Conservation (phyloP, 2,329 filamentous ascomycete species). For the Neocucurbitaria cava region DNA sequence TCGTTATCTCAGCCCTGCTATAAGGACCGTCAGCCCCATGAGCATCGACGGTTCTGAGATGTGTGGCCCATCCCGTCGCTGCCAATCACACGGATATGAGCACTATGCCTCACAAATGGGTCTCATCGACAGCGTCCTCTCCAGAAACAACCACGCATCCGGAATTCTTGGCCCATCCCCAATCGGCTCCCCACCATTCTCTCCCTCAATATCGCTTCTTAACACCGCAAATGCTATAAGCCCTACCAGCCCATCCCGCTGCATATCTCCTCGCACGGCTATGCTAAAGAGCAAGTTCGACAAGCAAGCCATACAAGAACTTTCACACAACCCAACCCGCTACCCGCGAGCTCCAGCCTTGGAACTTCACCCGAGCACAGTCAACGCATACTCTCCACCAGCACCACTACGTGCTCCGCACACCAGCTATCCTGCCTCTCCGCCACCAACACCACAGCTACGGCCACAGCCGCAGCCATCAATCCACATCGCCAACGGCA, state of each 20-base stretch:
- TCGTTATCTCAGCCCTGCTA: constrained; percentile 13
- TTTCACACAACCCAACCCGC: constrained; percentile 7
- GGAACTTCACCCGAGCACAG: constrained; percentile 2
- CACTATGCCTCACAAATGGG: constrained; percentile 17
- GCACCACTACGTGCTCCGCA: not conserved
- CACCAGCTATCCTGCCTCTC: not conserved
- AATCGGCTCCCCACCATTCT: not conserved
- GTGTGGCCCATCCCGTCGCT: constrained; percentile 24
- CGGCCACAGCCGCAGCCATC: too few relatives aligned
- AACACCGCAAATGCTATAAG: constrained; percentile 6
- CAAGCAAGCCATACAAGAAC: constrained; percentile 22
- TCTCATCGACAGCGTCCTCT: constrained; percentile 22
- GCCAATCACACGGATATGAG: constrained; percentile 20
- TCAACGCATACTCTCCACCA: not conserved
- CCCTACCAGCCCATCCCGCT: constrained; percentile 25
- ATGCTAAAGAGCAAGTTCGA: constrained; percentile 34
- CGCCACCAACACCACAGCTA: too few relatives aligned
- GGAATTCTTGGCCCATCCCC: not conserved
- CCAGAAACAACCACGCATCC: not conserved
- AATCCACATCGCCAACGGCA: constrained; percentile 41
- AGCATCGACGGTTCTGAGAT: constrained; percentile 37
- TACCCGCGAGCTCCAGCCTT: not conserved
- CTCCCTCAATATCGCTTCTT: constrained; percentile 2
- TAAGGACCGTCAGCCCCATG: constrained; percentile 26
- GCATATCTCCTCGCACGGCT: constrained; percentile 30